Base-by-base conservation (phyloP, 768 basidiomycete genomes). In the Tulasnella sp. region DNA sequence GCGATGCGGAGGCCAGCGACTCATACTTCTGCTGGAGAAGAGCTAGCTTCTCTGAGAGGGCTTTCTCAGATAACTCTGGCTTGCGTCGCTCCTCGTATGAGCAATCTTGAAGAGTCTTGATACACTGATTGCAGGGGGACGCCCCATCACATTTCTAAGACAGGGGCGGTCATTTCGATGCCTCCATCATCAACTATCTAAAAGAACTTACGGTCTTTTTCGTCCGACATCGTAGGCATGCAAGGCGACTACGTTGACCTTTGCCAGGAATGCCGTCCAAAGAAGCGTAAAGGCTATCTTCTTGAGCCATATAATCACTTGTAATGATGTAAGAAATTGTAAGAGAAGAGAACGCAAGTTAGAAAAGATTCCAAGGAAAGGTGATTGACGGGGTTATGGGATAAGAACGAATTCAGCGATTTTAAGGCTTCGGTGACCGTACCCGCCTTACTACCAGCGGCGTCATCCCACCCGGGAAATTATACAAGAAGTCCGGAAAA, bases 61-160 rank as follows among this genome's bases (percentile, higher is more conserved):
- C 62, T n/a, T 29, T 72, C 41, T 72, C 71, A 5, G 71, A 72
- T 6, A 72, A 62, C 39, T 62, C 59, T 16, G 71, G 71, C 62
- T 63, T 62, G 22, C 41, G 34, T 26, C 71, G 37, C 16, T 72
- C 59, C 35, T 72, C 64, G 62, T 72, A 72, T 5, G 71, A 63
- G 32, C 71, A 72, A 59, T 72, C 71, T 40, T 72, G 36, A 12
- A 39, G 35, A 22, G 36, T 72, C 62, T 40, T 40, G 26, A 64
- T 64, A 62, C 71, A 72, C 39, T 72, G 71, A 41, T 63, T 72
- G 62, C 71, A 72, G 9, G 71, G 71, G 4, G 62, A n/a, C 3
- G 64, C 62, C 17, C 59, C 71, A 44, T 72, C 71, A 40, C 71
- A 72, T 72, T 64, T 72, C 71, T 72, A 29, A 35, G 7, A n/a